Base-by-base conservation (phyloP, 441 rosid genomes). In the Arabidopsis hybrid region DNA sequence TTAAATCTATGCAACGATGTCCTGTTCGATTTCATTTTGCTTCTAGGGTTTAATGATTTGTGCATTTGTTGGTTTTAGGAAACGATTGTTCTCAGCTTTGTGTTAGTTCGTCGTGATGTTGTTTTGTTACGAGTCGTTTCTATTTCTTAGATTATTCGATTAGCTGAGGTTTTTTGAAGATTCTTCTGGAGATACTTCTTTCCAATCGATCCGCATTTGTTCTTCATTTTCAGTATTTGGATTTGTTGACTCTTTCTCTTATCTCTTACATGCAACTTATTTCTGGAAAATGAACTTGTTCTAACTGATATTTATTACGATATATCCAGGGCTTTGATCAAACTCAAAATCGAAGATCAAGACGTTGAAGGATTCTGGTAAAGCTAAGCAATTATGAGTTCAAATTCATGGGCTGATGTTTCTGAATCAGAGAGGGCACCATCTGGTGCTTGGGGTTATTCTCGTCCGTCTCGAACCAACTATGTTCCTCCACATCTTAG, bases 401-500 rank as follows among this genome's bases (percentile, higher is more conserved):
- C 87, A 81, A 38, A 60, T 60, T 91, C 97, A 83, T 91, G 93
- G 95, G 95, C 95, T 43, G 95, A 90, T 83, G 95, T 88, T 79
- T 94, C 95, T 81, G 93, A 87, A 78, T 83, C 91, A 60, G 95
- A 88, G 80, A 85, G 81, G 69, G 89, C 78, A 69, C 78, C 60
- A 71, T 81, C 85, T 38, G 64, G 88, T 34, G 87, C 87, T 26
- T 76, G 75, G 83, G 65, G 65, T 57, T 85, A 83, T 49, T 64
- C 89, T 12, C 77, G 82, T 17, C 78, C 88, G 17, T 29, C 74
- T 14, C 84, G 86, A 50, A 7, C 83, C 36, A 34, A 88, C 14
- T 93, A 93, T 58, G 83, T 93, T 39, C 97, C 98, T 73, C 98
- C 98, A 0, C 98, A 89, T 76, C 91, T 91, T n/a, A 85, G 98